Evolutionary conservation across 2,329 filamentous ascomycete species (phyloP), one percentile per base, ranked within the genome.

Genomic region (Scopulariopsis brevicaulis): DNA sequence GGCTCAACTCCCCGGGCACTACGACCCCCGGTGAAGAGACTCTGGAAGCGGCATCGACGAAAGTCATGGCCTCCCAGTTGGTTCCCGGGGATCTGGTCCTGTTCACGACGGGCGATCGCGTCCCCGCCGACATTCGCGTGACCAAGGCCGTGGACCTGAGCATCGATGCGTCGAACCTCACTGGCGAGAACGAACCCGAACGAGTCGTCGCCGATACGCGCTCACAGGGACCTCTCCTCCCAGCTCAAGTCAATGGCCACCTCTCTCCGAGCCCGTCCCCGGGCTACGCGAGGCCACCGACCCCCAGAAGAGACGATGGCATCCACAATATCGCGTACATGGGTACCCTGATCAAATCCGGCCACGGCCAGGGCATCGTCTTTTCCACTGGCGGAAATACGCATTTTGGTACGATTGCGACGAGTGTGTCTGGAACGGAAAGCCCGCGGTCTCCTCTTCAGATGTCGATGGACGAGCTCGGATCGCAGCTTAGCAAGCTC

Each of bases 131-230:
- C 68, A 88, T 99, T 64, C 87, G 94, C 52, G 96, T 99, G 57
- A 97, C 90, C 8, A 87, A 90, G 67, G 89, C 92, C 12, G 84
- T 89, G 10, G 91, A 97, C 68, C 77, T 99, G 56, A 90, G 90
- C 50, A 96, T 99, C 63, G 95, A 99, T 69, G 92, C 94, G 65
- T 97, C 94, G 14, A 99, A 99, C 67, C 74, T 99, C 59, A 99
- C 94, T 0, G 94, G 94, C 60, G 94, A 99, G 71, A 97, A 96
- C 61, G 91, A 97, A 65, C 92, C 94, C 4, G 90, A 97, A 6
- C 78, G 83, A 53, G 90, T 99, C 67, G 84, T 82, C 12, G 77
- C 86, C 2, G 84, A 89, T 22, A 82, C 84, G 1, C 74, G 71
- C 34, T 60, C 70, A 32, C 68, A 48, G 73, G 53, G 67, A 64